A percentile compares a stretch with the other conserved stretches of the same genome.
Evolutionary conservation across 441 rosid genomes (phyloP).

Genomic region (Pelargonium australe): DNA sequence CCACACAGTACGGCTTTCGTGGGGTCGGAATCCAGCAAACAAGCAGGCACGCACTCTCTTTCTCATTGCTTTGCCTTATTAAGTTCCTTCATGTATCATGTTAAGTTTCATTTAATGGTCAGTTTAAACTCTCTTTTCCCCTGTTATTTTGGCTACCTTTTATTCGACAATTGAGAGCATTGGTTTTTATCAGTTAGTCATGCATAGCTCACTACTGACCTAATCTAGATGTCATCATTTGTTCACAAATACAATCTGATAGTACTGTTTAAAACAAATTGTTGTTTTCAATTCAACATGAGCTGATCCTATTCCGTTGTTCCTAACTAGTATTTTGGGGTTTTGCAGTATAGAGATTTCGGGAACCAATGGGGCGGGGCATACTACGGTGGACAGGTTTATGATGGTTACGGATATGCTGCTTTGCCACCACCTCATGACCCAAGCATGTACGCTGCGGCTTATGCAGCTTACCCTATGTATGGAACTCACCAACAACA

Average conservation of each 20-base stretch:
- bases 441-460: constrained; percentile 58
- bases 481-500: constrained; percentile 84
- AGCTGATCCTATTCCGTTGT: neutral
- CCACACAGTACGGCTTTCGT: constrained; percentile 87
- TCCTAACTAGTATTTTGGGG: constrained; percentile 7
- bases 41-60: constrained; percentile 51
- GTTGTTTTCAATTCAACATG: neutral
- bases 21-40: constrained; percentile 91
- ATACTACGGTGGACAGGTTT: constrained; percentile 65
- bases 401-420: constrained; percentile 65
- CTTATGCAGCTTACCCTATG: constrained; percentile 71
- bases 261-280: no score
- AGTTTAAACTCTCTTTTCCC: no score
- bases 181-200: neutral
- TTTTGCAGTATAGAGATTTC: constrained; percentile 54
- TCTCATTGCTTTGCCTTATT: neutral
- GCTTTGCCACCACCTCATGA: constrained; percentile 58
- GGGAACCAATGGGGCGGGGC: constrained; percentile 70
- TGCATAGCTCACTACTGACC: neutral
- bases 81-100: no score
- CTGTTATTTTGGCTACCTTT: neutral
- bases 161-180: neutral
- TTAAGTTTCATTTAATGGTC: no score
- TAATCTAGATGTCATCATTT: neutral
- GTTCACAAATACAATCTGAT: neutral